These are phyloP conservation scores for Groenewaldozyma salmanticensis DNA, from an alignment of 805 yeast species.

Conservation along the genomic window DNA sequence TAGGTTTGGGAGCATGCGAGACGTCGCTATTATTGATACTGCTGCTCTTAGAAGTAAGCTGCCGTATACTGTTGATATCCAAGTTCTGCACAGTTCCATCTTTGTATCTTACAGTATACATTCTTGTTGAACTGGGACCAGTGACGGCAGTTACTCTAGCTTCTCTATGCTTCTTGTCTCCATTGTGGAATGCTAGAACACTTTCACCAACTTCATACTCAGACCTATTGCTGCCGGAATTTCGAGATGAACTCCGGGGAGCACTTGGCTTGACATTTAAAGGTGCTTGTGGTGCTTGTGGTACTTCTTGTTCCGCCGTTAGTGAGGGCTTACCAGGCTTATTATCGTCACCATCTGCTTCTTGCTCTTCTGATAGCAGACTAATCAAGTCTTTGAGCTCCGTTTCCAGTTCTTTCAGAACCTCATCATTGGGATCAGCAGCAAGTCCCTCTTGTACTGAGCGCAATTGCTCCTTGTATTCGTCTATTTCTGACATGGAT, in stretches of 20 bases:
- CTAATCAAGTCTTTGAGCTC: slow-evolving; percentile 25
- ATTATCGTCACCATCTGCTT: background rate
- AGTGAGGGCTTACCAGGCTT: background rate
- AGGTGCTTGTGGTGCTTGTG: background rate
- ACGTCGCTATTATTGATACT: no score
- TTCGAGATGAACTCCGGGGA: background rate
- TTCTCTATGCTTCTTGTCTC: slow-evolving; percentile 21
- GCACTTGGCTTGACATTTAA: background rate
- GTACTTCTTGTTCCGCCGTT: background rate
- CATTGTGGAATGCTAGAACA: slow-evolving; percentile 22
- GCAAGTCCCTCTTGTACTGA: slow-evolving; percentile 21
- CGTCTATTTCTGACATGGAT: slow-evolving; percentile 22
- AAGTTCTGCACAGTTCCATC: slow-evolving; percentile 19
- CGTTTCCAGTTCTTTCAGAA: slow-evolving; percentile 18
- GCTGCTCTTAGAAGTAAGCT: background rate
- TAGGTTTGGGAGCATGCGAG: background rate
- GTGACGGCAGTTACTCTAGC: slow-evolving; percentile 22
- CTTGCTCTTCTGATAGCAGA: slow-evolving; percentile 15
- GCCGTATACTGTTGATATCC: slow-evolving; percentile 8
- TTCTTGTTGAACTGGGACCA: slow-evolving; percentile 19
- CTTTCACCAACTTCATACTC: slow-evolving; percentile 15
- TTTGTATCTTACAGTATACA: slow-evolving; percentile 21
- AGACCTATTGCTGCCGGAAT: background rate
- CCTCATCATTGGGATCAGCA: slow-evolving; percentile 20
- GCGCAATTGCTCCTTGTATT: slow-evolving; percentile 26